Evolutionary conservation across 805 yeast genomes (phyloP).

Genomic region (Yarrowia bubula): DNA sequence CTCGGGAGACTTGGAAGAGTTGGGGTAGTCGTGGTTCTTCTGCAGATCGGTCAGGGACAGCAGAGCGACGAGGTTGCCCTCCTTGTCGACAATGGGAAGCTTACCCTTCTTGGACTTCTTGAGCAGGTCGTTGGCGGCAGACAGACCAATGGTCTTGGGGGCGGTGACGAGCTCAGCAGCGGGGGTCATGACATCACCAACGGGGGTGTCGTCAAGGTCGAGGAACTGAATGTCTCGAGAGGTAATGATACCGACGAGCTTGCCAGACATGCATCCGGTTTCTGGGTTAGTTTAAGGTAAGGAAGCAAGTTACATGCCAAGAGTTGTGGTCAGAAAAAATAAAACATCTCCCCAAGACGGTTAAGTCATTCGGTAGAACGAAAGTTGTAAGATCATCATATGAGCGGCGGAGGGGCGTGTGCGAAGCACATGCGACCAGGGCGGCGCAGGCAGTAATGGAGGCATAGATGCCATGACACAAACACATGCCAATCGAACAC

Average conservation of each 20-base stretch:
- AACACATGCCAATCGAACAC: no score
- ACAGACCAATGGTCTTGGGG: conserved; percentile 71
- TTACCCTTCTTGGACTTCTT: conserved; percentile 96
- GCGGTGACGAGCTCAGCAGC: conserved; percentile 75
- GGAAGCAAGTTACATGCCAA: not conserved
- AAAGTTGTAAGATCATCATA: conserved; percentile 69
- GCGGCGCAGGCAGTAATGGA: no score
- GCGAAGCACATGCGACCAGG: no score
- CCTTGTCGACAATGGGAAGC: conserved; percentile 82
- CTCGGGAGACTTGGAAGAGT: conserved; percentile 87
- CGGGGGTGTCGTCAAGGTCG: conserved; percentile 61
- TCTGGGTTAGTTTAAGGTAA: conserved; percentile 47
- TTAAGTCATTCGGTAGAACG: conserved; percentile 99
- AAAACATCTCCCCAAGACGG: conserved; percentile 88
- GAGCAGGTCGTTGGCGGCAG: conserved; percentile 86
- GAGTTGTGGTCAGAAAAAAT: not conserved
- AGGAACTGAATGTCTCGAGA: conserved; percentile 96
- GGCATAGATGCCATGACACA: no score
- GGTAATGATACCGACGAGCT: conserved; percentile 91
- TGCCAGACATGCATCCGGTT: conserved; percentile 80
- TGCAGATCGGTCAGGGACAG: conserved; percentile 94
- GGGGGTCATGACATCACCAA: conserved; percentile 79
- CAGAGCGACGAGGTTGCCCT: conserved; percentile 77
- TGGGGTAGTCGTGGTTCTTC: conserved; percentile 90
- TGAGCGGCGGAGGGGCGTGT: no score